Conservation (phyloP, 495 filamentous ascomycete species). For the Trichoderma reesei region DNA sequence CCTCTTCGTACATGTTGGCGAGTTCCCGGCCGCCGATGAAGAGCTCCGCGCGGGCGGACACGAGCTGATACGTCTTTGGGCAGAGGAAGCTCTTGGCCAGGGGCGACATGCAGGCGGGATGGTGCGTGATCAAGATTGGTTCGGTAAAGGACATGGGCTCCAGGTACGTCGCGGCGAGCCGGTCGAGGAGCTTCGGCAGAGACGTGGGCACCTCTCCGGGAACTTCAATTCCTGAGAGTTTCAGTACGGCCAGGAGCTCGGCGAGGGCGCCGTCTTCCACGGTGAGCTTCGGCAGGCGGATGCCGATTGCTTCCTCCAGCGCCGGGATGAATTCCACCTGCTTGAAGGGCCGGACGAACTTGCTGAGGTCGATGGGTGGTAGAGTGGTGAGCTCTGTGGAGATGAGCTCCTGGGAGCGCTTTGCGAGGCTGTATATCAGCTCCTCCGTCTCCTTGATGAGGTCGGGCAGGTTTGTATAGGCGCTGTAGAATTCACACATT, state of each 20-base stretch:
- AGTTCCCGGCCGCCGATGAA: conserved; percentile 74
- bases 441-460: conserved; percentile 63
- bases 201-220: conserved; percentile 44
- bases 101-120: conserved; percentile 84
- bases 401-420: conserved; percentile 41
- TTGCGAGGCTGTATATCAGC: conserved; percentile 50
- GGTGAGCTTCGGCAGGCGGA: conserved; percentile 59
- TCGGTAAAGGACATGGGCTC: conserved; percentile 53
- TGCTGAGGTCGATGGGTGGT: conserved; percentile 36
- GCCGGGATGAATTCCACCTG: conserved; percentile 73
- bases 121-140: conserved; percentile 86
- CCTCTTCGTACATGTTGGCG: conserved; percentile 95
- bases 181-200: conserved; percentile 76
- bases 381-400: conserved; percentile 37
- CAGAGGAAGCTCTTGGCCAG: conserved; percentile 75
- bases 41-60: conserved; percentile 75
- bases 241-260: conserved; percentile 49
- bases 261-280: conserved; percentile 38
- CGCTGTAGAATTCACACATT: conserved; percentile 91
- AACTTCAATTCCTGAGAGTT: conserved; percentile 34
- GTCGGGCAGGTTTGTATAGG: conserved; percentile 68
- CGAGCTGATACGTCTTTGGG: conserved; percentile 49
- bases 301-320: conserved; percentile 55
- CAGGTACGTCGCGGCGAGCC: conserved; percentile 64
- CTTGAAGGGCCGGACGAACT: conserved; percentile 39